Base-by-base conservation (phyloP, 2,329 filamentous ascomycete genomes). In the Penicillium thymicola region DNA sequence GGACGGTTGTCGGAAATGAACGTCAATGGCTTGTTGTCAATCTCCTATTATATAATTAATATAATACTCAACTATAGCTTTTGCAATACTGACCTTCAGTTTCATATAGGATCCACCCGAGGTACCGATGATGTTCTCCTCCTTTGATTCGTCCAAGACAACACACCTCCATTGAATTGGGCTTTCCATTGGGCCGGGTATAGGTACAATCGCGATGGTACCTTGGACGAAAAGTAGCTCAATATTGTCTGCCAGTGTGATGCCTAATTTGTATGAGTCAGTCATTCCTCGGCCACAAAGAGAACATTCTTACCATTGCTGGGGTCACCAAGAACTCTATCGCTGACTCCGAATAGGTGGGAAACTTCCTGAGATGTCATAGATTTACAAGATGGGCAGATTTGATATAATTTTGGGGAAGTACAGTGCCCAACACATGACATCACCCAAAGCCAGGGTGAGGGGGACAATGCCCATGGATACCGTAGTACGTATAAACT, bases 1-100 rank as follows among this genome's bases (percentile, higher is more conserved):
- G 63, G 65, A 14, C 62, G 53, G 25, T 61, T 58, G 1, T 62
- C 42, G 18, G 51, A 53, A 18, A 58, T 30, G 42, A 67, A 66
- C 4, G 23, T 42, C 27, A 66, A 48, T n/a, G 4, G 8, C 18
- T 36, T 36, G 9, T 47, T 47, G 14, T 47, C 44, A n/a, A 47
- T 34, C 2, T 47, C 44, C 30, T 47, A 25, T 34, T 34, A n/a
- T n/a, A 47, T 47, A 13, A 25, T 47, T n/a, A 36, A 36, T 25
- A 47, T 34, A 10, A 47, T 25, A 47, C 13, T 34, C 14, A 36
- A n/a, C 13, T 36, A 8, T 25, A 36, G 44, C 18, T 23, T 34
- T 34, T 23, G 18, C 13, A 25, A n/a, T 34, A 47, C 44, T 47
- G 2, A 36, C 44, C 30, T 36, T 47, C 18, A 47, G 30, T n/a